Percentiles rank a stretch among this genome's conserved stretches.
These are phyloP conservation scores for Phytopythium montanum DNA, from an alignment of 352 stramenopile genomes.

Conservation along the genomic window DNA sequence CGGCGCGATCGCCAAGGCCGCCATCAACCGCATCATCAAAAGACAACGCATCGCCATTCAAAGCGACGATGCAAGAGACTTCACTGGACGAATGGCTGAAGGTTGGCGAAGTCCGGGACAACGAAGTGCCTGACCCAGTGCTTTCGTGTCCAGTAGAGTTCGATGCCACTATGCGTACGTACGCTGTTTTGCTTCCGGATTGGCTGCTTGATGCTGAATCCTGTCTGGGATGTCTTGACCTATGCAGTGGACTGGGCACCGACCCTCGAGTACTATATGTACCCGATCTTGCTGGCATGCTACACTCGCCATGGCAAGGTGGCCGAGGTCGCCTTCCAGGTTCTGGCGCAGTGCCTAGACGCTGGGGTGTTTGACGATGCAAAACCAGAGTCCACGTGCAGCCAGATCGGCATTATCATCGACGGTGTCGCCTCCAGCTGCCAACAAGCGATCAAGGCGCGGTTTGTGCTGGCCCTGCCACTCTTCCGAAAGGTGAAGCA, in stretches of 20 bases:
- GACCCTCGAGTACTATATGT: constrained; percentile 70
- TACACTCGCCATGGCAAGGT: constrained; percentile 68
- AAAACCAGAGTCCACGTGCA: constrained; percentile 23
- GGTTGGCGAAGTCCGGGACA: not conserved
- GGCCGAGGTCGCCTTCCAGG: constrained; percentile 42
- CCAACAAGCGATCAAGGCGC: constrained; percentile 72
- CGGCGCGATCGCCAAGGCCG: not conserved
- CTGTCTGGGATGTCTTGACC: not conserved
- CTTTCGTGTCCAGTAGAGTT: not conserved
- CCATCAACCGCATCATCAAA: not conserved
- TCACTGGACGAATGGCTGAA: not conserved
- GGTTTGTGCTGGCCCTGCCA: constrained; percentile 51
- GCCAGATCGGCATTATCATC: constrained; percentile 47
- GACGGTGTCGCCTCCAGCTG: constrained; percentile 67
- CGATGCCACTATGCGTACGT: not conserved
- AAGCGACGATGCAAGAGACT: not conserved
- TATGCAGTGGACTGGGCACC: not conserved
- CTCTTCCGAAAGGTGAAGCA: constrained; percentile 63
- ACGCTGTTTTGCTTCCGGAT: not conserved
- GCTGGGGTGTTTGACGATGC: constrained; percentile 46
- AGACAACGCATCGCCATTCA: not conserved
- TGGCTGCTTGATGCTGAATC: not conserved
- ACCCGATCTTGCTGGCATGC: constrained; percentile 68
- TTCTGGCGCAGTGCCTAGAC: constrained; percentile 59
- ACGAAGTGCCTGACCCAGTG: not conserved